Evolutionary conservation across 805 yeast genomes (phyloP), one percentile per base, ranked within the genome.

Genomic region (Myxozyma nipponensis): DNA sequence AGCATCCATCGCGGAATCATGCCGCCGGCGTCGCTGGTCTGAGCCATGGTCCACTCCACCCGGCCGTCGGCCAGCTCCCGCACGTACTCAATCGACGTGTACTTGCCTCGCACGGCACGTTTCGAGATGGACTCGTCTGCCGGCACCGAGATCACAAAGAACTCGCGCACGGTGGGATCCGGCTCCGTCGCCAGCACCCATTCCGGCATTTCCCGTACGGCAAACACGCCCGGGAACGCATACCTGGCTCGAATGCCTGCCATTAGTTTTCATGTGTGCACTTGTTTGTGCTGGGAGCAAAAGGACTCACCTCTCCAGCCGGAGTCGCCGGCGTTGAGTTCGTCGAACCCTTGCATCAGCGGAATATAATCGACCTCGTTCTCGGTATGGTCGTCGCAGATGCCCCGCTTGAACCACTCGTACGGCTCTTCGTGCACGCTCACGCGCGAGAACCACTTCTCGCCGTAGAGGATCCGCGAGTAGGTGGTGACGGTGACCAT

Each of bases 11-110:
- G 54, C 1, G 75, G 75, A 6, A 71, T 46, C 54, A 55, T 56
- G 1, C 75, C 75, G 2, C 70, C 62, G 1, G 74, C 72, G 39
- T 71, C 70, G 47, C 71, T 66, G 7, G 72, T 62, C 41, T 66
- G 65, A 1, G 72, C 73, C 72, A 69, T 66, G 6, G 62, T 53
- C 75, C 75, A 71, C 25, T 66, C 60, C 1, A 68, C 63, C n/a
- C 52, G 49, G 10, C 59, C 49, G 21, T 52, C 49, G 22, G 52
- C 54, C 17, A 54, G 30, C 36, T 44, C 58, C 5, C 57, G 50
- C 24, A 71, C 63, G 7, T 58, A 57, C 49, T 71, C 75, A 7
- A 71, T 61, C 10, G 73, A 63, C n/a, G 66, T 55, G 50, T 72
- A 71, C 13, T 39, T 34, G 3, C 65, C 74, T 39, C 61, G 57